Base-by-base conservation (phyloP, 225 moss, liverwort and hornwort species). In the Lunularia cruciata region DNA sequence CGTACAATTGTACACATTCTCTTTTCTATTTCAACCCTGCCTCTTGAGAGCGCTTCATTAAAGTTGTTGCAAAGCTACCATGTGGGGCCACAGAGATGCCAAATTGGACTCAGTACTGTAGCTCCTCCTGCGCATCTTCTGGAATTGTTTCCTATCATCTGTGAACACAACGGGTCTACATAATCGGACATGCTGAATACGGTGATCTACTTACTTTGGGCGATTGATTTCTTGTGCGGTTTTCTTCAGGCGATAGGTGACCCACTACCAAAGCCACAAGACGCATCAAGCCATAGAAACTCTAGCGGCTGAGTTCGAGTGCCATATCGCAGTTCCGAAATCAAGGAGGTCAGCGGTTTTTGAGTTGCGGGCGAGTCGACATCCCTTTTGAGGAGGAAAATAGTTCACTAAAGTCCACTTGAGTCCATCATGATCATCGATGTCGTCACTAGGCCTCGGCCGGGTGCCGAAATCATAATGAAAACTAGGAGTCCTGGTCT, bases 41-140 rank as follows among this genome's bases (percentile, higher is more conserved):
- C 23, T 53, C 52, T 53, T 6, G 25, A 53, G 16, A 53, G 27
- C 23, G 23, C 26, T 8, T 54, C 51, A 20, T 20, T 20, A 54
- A 27, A 27, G 26, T 54, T 54, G 54, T 25, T 53, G 52, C 23
- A 23, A 26, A 28, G 22, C 28, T 25, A 26, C 6, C 3, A 27
- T 54, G 54, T 25, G 28, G 54, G 54, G 54, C 54, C 54, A 25
- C 54, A 54, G 26, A 11, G 26, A 54, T 27, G 13, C 54, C 54
- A 27, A 7, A 54, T 54, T 27, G 54, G 23, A 7, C 54, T 54
- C 54, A 54, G 54, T 28, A 28, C 54, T 54, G 27, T 28, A 9
- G 25, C 54, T 54, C 26, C 15, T 26, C 8, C 8, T 53, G 52
- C 52, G 26, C 27, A n/a, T 23, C 51, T 18, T 49, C 14, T 19